Evolutionary conservation across 2,329 filamentous ascomycete genomes (phyloP).

Genomic region (Pestalotiopsis sp.): DNA sequence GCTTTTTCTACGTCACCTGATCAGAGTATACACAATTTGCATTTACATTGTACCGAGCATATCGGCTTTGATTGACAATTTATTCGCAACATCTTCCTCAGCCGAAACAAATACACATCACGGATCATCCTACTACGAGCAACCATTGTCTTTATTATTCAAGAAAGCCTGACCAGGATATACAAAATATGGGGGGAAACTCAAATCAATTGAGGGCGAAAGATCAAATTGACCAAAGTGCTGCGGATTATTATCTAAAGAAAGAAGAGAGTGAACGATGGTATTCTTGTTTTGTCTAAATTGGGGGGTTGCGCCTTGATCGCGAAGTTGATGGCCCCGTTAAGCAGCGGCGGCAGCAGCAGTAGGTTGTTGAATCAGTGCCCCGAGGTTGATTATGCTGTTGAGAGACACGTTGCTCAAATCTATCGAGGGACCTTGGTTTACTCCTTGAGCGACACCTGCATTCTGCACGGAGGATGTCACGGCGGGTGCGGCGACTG

Average conservation of each 20-base stretch:
- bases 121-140: not conserved
- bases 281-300: not conserved
- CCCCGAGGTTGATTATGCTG: slow-evolving; percentile 29
- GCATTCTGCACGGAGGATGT: slow-evolving; percentile 25
- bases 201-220: not conserved
- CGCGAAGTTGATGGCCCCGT: not conserved
- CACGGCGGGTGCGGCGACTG: slow-evolving; percentile 18
- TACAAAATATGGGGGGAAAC: not conserved
- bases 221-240: not conserved
- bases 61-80: no score
- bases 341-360: not conserved
- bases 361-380: slow-evolving; percentile 17
- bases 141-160: not conserved
- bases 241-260: not conserved
- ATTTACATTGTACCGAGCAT: no score
- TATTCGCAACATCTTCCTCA: no score
- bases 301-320: not conserved
- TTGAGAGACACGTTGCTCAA: slow-evolving; percentile 27
- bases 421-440: slow-evolving; percentile 29
- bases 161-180: not conserved
- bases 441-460: slow-evolving; percentile 21
- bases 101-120: not conserved
- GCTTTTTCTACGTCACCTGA: no score
- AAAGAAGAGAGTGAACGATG: not conserved
- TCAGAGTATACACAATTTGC: no score